These are phyloP conservation scores for Colletotrichum euphorbiae DNA, from an alignment of 2,329 filamentous ascomycete genomes.

Conservation along the genomic window DNA sequence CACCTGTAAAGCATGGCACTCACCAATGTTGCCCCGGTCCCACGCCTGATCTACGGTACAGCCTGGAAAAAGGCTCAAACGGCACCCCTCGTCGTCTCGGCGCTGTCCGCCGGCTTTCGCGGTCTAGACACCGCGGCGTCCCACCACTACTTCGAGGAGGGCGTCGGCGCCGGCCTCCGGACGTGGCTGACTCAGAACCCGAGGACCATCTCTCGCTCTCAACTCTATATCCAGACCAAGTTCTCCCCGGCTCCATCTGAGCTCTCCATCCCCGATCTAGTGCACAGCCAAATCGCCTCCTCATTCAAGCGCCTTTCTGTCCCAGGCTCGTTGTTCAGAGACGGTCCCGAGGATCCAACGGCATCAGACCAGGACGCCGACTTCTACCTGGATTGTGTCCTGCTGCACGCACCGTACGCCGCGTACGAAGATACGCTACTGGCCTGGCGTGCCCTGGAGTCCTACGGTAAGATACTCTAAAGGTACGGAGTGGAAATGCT, in stretches of 20 bases:
- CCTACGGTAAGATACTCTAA: conserved; percentile 53
- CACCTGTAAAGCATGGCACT: not conserved
- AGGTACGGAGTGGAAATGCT: too few relatives aligned
- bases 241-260: conserved; percentile 56
- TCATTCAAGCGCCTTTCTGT: conserved; percentile 74
- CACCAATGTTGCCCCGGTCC: conserved; percentile 50
- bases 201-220: conserved; percentile 49
- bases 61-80: conserved; percentile 86
- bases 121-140: conserved; percentile 83
- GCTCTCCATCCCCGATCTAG: conserved; percentile 70
- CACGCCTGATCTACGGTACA: conserved; percentile 78
- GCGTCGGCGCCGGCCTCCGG: conserved; percentile 75
- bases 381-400: conserved; percentile 75
- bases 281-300: conserved; percentile 73
- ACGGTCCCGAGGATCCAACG: not conserved
- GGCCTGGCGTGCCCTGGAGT: conserved; percentile 75
- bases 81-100: conserved; percentile 73
- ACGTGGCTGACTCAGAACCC: conserved; percentile 37
- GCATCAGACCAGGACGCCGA: conserved; percentile 40
- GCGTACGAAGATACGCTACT: conserved; percentile 62
- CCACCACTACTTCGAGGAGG: conserved; percentile 79
- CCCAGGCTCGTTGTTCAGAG: conserved; percentile 16
- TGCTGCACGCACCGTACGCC: conserved; percentile 74
- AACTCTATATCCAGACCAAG: conserved; percentile 77
- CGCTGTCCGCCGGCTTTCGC: conserved; percentile 76